These are phyloP conservation scores for Dunaliella salina DNA, from an alignment of 163 green algal species.

Conservation along the genomic window DNA sequence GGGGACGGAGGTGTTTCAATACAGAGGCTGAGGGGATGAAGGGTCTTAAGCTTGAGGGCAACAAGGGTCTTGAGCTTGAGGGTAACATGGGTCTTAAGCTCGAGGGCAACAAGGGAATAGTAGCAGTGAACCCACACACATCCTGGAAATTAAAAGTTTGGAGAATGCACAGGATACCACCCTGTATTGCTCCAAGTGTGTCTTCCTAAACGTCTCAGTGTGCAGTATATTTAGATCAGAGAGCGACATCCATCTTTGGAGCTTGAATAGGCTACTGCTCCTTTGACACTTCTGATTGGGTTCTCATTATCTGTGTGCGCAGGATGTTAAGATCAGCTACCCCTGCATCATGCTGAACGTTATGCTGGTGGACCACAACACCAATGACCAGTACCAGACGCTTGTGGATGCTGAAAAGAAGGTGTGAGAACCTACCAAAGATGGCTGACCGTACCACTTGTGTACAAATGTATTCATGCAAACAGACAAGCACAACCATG, in stretches of 20 bases:
- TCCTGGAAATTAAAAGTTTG: too few relatives aligned
- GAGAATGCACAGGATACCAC: too few relatives aligned
- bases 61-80: background rate
- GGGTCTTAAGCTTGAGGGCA: too few relatives aligned
- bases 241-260: too few relatives aligned
- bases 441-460: background rate
- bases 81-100: background rate
- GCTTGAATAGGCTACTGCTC: background rate
- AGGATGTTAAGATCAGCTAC: conserved; percentile 63
- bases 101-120: too few relatives aligned
- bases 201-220: too few relatives aligned
- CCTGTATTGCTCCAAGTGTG: too few relatives aligned
- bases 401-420: conserved; percentile 44
- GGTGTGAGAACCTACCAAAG: background rate
- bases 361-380: conserved; percentile 92
- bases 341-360: conserved; percentile 97
- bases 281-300: too few relatives aligned
- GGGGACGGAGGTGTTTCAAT: background rate
- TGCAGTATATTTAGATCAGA: too few relatives aligned
- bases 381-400: conserved; percentile 93
- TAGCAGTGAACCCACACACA: too few relatives aligned
- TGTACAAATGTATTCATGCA: too few relatives aligned
- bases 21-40: background rate
- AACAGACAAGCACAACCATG: too few relatives aligned
- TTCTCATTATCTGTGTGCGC: background rate